Evolutionary conservation across 2,329 filamentous ascomycete genomes (phyloP).

Genomic region (Dothideomycetidae sp.): DNA sequence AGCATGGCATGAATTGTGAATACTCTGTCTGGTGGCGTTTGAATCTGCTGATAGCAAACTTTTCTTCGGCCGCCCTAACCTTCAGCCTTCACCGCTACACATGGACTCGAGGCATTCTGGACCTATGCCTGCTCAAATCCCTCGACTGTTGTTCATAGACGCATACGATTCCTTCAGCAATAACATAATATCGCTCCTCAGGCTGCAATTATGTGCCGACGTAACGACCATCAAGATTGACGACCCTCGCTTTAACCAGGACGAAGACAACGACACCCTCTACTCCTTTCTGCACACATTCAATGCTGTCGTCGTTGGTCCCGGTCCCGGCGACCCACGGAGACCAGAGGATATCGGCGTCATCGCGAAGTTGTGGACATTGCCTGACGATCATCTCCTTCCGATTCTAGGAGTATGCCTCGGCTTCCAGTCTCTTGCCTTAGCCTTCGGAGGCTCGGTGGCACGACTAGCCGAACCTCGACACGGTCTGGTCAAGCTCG

Average conservation of each 20-base stretch:
- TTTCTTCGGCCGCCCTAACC: too few relatives aligned
- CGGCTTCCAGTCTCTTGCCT: constrained; percentile 70
- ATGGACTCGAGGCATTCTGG: too few relatives aligned
- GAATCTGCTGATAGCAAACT: too few relatives aligned
- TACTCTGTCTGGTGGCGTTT: too few relatives aligned
- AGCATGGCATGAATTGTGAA: too few relatives aligned
- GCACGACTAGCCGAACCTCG: constrained; percentile 55
- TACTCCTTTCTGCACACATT: constrained; percentile 42
- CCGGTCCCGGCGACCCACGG: constrained; percentile 72
- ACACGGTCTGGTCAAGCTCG: constrained; percentile 64
- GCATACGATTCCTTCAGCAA: constrained; percentile 95
- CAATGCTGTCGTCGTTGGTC: constrained; percentile 78
- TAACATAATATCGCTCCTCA: constrained; percentile 76
- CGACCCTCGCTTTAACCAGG: constrained; percentile 25
- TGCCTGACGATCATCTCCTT: constrained; percentile 44
- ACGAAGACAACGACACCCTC: constrained; percentile 26
- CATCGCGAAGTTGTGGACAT: constrained; percentile 60
- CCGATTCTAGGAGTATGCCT: constrained; percentile 82
- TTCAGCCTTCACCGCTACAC: too few relatives aligned
- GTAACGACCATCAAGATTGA: constrained; percentile 57
- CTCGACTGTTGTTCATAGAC: constrained; percentile 65
- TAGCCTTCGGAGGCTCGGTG: constrained; percentile 52
- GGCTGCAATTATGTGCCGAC: constrained; percentile 50
- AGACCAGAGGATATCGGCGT: constrained; percentile 65
- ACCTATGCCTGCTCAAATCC: constrained; percentile 10